Conservation (phyloP, 1,284 basidiomycete genomes). For the Boletellus dicymbophilus region DNA sequence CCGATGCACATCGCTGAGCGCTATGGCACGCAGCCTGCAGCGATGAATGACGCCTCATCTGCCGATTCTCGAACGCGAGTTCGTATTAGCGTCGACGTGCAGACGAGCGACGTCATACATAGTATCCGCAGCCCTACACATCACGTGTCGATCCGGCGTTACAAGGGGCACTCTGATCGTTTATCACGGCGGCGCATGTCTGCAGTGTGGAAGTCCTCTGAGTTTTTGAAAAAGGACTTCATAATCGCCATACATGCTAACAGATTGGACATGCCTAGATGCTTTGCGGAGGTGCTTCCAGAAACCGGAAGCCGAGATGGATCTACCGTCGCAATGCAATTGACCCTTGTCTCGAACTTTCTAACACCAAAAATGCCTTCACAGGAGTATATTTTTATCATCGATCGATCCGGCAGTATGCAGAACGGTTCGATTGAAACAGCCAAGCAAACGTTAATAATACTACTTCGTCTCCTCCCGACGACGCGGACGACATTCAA, state of each 20-base stretch:
- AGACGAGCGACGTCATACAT: slow-evolving; percentile 44
- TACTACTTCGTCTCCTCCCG: slow-evolving; percentile 39
- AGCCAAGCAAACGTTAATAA: slow-evolving; percentile 36
- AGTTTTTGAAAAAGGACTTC: slow-evolving; percentile 47
- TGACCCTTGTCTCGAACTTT: slow-evolving; percentile 53
- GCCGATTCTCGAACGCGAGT: slow-evolving; percentile 37
- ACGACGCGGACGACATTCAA: slow-evolving; percentile 40
- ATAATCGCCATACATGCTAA: slow-evolving; percentile 45
- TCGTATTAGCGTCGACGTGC: slow-evolving; percentile 44
- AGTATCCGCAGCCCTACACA: slow-evolving; percentile 44
- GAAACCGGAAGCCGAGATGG: slow-evolving; percentile 1
- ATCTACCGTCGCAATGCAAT: slow-evolving; percentile 47
- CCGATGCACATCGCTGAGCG: slow-evolving; percentile 51
- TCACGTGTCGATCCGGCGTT: slow-evolving; percentile 30
- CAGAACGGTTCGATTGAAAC: slow-evolving; percentile 27
- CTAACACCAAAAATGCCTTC: slow-evolving; percentile 36
- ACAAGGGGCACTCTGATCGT: slow-evolving; percentile 35
- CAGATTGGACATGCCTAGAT: slow-evolving; percentile 50
- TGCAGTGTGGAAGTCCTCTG: slow-evolving; percentile 37
- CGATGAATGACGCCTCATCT: slow-evolving; percentile 33
- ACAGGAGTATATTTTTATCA: slow-evolving; percentile 47
- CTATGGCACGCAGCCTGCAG: slow-evolving; percentile 46
- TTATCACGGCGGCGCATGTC: slow-evolving; percentile 43
- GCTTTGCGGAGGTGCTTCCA: slow-evolving; percentile 48
- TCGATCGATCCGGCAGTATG: slow-evolving; percentile 48